Evolutionary conservation across 306 rosid genomes (phyloP).

Genomic region (Carpinus fangiana): DNA sequence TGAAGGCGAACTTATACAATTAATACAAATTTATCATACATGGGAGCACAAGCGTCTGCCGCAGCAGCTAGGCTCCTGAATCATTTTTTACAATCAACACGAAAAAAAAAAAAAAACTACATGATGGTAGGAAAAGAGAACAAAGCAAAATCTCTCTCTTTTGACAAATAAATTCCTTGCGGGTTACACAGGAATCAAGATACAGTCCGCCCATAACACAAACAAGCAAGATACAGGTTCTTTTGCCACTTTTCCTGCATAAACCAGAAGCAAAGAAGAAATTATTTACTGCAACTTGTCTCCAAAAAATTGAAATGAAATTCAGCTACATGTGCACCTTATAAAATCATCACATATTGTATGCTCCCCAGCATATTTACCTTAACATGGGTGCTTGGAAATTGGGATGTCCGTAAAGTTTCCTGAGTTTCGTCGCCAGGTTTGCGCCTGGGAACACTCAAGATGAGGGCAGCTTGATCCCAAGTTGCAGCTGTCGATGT

Average conservation of each 20-base stretch:
- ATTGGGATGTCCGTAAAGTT: conserved; percentile 88
- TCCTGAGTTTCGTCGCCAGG: conserved; percentile 94
- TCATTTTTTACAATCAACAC: conserved; percentile 27
- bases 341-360: neutral
- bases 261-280: conserved; percentile 9
- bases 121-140: neutral
- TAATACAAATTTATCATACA: conserved; percentile 12
- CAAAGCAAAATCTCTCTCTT: conserved; percentile 8
- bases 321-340: neutral
- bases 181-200: conserved; percentile 40
- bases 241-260: conserved; percentile 94
- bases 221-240: conserved; percentile 80
- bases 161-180: conserved; percentile 23
- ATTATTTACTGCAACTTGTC: neutral
- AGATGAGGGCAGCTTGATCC: conserved; percentile 94
- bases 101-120: conserved; percentile 14
- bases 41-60: neutral
- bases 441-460: conserved; percentile 86
- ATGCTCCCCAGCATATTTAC: conserved; percentile 37
- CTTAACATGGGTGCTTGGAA: conserved; percentile 97
- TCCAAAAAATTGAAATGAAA: too few species aligned
- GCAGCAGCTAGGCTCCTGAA: conserved; percentile 3
- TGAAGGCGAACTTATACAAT: neutral
- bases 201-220: conserved; percentile 91
- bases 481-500: conserved; percentile 92